These are phyloP conservation scores for Phytophthora europaea DNA, from an alignment of 352 stramenopile species.

Conservation along the genomic window DNA sequence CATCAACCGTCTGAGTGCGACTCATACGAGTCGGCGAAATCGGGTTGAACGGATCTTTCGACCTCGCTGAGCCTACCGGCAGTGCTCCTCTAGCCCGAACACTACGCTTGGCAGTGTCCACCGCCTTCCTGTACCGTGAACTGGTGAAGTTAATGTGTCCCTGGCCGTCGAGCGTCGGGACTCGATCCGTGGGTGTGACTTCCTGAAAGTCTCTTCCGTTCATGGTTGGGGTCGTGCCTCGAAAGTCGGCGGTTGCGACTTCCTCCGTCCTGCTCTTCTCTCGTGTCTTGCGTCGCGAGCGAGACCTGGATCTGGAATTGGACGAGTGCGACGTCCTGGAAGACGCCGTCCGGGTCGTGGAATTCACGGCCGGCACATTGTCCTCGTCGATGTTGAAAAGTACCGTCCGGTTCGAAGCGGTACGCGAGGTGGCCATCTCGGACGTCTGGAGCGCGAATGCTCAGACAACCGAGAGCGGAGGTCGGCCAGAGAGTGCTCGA, in stretches of 20 bases:
- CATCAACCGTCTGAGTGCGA: conserved; percentile 28
- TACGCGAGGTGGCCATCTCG: conserved; percentile 38
- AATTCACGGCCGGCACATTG: conserved; percentile 23
- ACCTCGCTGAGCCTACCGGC: conserved; percentile 27
- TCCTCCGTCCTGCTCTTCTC: conserved; percentile 14
- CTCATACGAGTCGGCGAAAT: conserved; percentile 28
- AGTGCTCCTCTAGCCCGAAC: conserved; percentile 32
- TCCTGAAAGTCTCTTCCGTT: conserved; percentile 16
- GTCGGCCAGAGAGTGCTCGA: conserved; percentile 8
- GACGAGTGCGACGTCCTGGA: conserved; percentile 21
- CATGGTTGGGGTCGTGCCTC: conserved; percentile 26
- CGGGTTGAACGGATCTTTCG: conserved; percentile 20
- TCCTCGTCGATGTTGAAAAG: conserved; percentile 61
- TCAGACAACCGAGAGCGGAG: neutral
- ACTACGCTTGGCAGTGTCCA: conserved; percentile 27
- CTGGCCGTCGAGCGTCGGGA: conserved; percentile 34
- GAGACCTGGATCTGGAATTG: conserved; percentile 23
- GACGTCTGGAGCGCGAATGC: neutral
- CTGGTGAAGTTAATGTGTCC: conserved; percentile 41
- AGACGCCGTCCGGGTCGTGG: conserved; percentile 27
- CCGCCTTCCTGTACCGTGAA: conserved; percentile 34
- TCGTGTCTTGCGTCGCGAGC: conserved; percentile 6
- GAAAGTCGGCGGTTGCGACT: conserved; percentile 28
- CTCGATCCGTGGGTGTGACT: conserved; percentile 1
- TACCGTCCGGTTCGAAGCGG: conserved; percentile 41